Conservation (phyloP, 768 basidiomycete species). For the Pleurotus giganteus region DNA sequence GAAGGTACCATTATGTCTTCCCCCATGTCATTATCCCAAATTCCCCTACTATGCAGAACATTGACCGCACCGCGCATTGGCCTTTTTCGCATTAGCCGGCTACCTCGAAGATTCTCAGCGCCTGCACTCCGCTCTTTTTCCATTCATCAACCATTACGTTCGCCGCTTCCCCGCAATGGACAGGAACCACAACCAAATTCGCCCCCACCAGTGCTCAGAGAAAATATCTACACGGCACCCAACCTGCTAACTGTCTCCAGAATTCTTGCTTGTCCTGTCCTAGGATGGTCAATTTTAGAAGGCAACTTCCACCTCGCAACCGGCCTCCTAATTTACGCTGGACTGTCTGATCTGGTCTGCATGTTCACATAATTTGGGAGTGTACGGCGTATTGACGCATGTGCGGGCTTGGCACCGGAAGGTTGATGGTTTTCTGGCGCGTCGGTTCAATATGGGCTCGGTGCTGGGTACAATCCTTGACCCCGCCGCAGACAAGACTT, state of each 20-base stretch:
- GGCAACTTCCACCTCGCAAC: constrained; percentile 82
- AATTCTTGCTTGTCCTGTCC: constrained; percentile 83
- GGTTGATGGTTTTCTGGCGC: constrained; percentile 90
- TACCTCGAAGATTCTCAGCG: not conserved
- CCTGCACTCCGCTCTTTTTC: constrained; percentile 1
- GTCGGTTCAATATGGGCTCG: constrained; percentile 80
- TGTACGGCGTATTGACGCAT: not conserved
- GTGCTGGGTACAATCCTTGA: constrained; percentile 97
- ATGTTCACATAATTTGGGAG: not conserved
- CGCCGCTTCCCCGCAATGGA: constrained; percentile 4
- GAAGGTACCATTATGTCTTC: not conserved
- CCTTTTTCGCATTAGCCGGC: not conserved
- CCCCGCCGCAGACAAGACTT: constrained; percentile 93
- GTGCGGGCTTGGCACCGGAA: constrained; percentile 28
- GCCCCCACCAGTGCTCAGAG: constrained; percentile 38
- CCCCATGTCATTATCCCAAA: not conserved
- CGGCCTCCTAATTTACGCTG: constrained; percentile 82
- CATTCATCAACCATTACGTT: not conserved
- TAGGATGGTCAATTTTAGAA: constrained; percentile 88
- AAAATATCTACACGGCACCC: constrained; percentile 94
- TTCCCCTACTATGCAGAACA: not conserved
- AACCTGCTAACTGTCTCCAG: constrained; percentile 87
- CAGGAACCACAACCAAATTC: constrained; percentile 20
- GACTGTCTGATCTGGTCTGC: constrained; percentile 88
- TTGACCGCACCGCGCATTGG: not conserved